phyloP scores from a whole-genome alignment of 169 alveolate species.

The Toxoplasma gondii region DNA sequence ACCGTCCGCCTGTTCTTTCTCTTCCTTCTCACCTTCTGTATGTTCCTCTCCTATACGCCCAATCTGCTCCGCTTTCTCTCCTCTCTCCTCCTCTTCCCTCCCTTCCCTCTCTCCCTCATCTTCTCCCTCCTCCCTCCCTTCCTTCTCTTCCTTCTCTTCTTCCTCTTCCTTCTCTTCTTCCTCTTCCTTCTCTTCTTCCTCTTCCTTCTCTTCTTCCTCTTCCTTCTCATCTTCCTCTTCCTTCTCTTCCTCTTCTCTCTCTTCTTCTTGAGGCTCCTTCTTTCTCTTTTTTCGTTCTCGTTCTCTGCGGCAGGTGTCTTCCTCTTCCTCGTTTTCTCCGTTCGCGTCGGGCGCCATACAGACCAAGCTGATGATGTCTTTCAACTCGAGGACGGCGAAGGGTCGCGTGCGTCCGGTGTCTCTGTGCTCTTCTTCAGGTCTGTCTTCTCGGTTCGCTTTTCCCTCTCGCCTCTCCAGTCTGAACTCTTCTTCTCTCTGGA shows the following conservation, averaged over 20 bases:
- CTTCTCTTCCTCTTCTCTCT: not conserved
- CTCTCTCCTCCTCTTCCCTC: not conserved
- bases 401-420: not conserved
- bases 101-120: not conserved
- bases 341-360: constrained; percentile 22
- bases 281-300: not conserved
- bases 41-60: not conserved
- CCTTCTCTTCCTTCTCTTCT: not conserved
- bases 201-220: not conserved
- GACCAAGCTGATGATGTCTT: constrained; percentile 19
- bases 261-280: constrained; percentile 1
- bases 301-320: not conserved
- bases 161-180: not conserved
- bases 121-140: not conserved
- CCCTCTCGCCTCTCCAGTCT: too few relatives aligned
- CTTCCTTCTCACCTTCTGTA: not conserved
- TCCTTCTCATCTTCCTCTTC: not conserved
- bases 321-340: constrained; percentile 3
- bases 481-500: too few relatives aligned
- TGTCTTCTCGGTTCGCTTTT: not conserved
- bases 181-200: not conserved
- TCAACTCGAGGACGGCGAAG: constrained; percentile 6
- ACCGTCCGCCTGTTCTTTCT: not conserved
- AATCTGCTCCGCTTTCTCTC: not conserved
- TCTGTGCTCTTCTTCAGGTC: not conserved